phyloP scores from a whole-genome alignment of 148 eudicot genomes.

The Dianthus caryophyllus region DNA sequence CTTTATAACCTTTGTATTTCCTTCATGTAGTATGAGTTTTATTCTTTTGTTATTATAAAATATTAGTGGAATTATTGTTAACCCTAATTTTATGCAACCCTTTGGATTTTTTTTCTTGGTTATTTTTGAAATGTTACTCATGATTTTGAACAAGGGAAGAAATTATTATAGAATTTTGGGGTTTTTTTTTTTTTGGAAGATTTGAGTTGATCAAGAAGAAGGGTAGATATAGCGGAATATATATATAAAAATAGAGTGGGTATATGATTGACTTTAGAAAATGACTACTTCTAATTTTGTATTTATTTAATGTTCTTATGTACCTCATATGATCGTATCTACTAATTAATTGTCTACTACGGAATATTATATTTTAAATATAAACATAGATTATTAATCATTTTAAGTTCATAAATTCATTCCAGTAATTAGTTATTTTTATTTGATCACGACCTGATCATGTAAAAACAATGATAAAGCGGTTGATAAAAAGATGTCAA shows the following conservation, averaged over 20 bases:
- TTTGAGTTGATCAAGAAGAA: neutral
- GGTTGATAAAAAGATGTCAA: no score
- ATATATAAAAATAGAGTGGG: constrained; percentile 8
- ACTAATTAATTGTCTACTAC: no score
- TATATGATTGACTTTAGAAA: constrained; percentile 24
- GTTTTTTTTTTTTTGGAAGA: neutral
- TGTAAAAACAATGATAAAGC: no score
- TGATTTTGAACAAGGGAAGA: neutral
- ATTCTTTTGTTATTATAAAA: constrained; percentile 16
- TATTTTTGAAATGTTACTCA: neutral
- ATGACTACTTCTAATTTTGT: constrained; percentile 3
- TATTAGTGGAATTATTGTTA: constrained; percentile 9
- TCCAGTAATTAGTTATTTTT: no score
- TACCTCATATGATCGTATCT: no score
- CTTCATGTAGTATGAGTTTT: constrained; percentile 55
- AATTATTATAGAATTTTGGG: neutral
- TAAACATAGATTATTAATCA: neutral
- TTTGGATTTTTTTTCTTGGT: neutral
- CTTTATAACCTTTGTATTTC: constrained; percentile 41
- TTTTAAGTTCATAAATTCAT: no score
- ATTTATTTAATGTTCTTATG: neutral
- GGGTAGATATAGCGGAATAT: constrained; percentile 13
- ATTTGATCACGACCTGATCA: no score
- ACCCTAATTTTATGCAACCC: constrained; percentile 20
- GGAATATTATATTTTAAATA: neutral